Evolutionary conservation across 495 filamentous ascomycete species (phyloP), one percentile per base, ranked within the genome.

Genomic region (Rhypophila decipiens): DNA sequence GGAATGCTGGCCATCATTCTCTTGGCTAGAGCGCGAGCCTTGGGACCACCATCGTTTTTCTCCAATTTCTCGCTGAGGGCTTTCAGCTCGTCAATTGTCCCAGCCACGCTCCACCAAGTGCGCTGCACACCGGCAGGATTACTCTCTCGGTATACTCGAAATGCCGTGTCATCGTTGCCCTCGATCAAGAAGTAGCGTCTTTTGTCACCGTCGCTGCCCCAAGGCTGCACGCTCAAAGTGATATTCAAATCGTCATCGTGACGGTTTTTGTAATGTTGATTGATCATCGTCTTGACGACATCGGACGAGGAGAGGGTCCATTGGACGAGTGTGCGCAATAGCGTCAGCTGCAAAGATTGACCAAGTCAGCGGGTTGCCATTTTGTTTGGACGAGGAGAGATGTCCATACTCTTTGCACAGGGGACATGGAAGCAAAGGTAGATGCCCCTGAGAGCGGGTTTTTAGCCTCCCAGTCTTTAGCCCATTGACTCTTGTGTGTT

Each of bases 241-340:
- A 95, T 88, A 63, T 97, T 96, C 13, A 90, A 74, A 56, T 98
- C 93, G 56, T 94, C 89, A 46, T 95, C 88, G 52, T 90, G 86
- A 39, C 90, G 85, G 50, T 78, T 87, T 63, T 96, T 96, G 77
- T 96, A 97, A 15, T 83, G 84, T 48, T 90, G 82, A 57, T 86
- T 87, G 59, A 96, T 84, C 47, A 87, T 84, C 12, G 76, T 69
- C 60, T 83, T 84, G 47, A 97, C 70, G 3, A 79, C 80, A 50
- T 97, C 91, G 19, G 93, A 97, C 13, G 85, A 90, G 4, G 85
- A 82, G n/a, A 98, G 74, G 15, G 87, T 79, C 93, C 93, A 98
- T 34, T 93, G 71, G 43, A 91, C 78, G 50, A 98, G 74, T 21
- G 87, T 84, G 57, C 83, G 85, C 19, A 98, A 71, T 43, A 96